A percentile compares a stretch with the other conserved stretches of the same genome.
Evolutionary conservation across 352 stramenopile genomes (phyloP).

Genomic region (Pythium graminicola): DNA sequence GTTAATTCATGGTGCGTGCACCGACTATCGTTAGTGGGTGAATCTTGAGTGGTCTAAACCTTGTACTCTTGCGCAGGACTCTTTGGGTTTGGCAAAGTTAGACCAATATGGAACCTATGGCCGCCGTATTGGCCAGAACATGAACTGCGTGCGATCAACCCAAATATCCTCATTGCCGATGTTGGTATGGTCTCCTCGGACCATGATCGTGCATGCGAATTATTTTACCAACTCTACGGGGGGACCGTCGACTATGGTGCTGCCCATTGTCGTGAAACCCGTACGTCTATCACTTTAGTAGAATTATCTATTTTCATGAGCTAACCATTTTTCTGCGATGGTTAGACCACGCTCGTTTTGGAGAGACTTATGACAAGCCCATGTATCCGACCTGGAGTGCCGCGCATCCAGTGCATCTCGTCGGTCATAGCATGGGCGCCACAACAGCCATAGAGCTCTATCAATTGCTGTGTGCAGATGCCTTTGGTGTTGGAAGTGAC

Average conservation of each 20-base stretch:
- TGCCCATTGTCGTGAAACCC: constrained; percentile 29
- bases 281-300: constrained; percentile 4
- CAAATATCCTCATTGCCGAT: constrained; percentile 33
- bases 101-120: constrained; percentile 26
- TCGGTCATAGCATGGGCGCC: constrained; percentile 58
- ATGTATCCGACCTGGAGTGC: constrained; percentile 44
- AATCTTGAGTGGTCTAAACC: background rate
- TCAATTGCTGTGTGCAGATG: constrained; percentile 53
- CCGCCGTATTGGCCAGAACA: constrained; percentile 35
- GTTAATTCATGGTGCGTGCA: constrained; percentile 26
- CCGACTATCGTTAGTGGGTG: background rate
- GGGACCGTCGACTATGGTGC: constrained; percentile 61
- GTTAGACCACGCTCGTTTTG: constrained; percentile 40
- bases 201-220: constrained; percentile 36
- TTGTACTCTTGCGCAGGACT: constrained; percentile 10
- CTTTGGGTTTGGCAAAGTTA: constrained; percentile 26
- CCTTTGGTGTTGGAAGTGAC: constrained; percentile 45
- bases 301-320: background rate
- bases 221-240: constrained; percentile 35
- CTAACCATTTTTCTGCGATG: background rate
- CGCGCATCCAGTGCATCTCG: constrained; percentile 43
- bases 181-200: constrained; percentile 34
- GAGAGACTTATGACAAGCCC: constrained; percentile 27
- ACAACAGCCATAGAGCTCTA: constrained; percentile 70
- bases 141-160: constrained; percentile 21